phyloP scores from a whole-genome alignment of 1,284 basidiomycete species.

The Volvariella volvacea region DNA sequence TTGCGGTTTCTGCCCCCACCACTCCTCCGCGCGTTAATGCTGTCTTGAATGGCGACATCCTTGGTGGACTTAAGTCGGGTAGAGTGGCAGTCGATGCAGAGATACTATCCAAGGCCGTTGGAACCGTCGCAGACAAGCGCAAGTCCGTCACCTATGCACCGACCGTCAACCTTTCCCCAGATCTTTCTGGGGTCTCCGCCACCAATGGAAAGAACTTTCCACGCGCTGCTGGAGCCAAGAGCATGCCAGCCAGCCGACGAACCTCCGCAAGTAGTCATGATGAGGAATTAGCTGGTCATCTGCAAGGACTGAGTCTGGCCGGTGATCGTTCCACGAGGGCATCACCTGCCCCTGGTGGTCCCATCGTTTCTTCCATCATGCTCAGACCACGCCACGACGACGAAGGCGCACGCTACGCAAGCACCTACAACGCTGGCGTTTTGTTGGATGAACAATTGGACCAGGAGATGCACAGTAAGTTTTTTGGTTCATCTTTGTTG shows the following conservation, averaged over 20 bases:
- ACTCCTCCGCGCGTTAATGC: conserved; percentile 75
- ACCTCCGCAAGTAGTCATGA: conserved; percentile 76
- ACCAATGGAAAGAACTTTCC: conserved; percentile 46
- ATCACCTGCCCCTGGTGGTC: conserved; percentile 40
- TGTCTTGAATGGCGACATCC: conserved; percentile 45
- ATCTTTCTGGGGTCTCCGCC: conserved; percentile 36
- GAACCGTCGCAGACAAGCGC: conserved; percentile 66
- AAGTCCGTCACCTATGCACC: conserved; percentile 83
- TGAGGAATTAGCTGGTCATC: conserved; percentile 69
- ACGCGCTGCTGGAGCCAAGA: conserved; percentile 70
- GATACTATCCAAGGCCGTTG: conserved; percentile 57
- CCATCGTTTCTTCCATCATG: conserved; percentile 44
- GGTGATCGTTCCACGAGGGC: conserved; percentile 49
- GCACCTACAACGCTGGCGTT: conserved; percentile 73
- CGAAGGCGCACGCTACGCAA: conserved; percentile 48
- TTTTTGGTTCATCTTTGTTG: conserved; percentile 6
- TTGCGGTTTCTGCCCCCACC: conserved; percentile 77
- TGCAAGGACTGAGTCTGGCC: conserved; percentile 60
- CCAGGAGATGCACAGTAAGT: conserved; percentile 84
- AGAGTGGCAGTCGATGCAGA: conserved; percentile 53
- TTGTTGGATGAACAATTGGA: conserved; percentile 87
- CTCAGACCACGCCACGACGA: conserved; percentile 44
- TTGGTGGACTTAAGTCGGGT: conserved; percentile 31
- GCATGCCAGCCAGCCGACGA: conserved; percentile 82
- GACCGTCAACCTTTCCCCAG: conserved; percentile 64